These are phyloP conservation scores for Hypoxylon sp. DNA, from an alignment of 2,329 filamentous ascomycete genomes.

Conservation along the genomic window DNA sequence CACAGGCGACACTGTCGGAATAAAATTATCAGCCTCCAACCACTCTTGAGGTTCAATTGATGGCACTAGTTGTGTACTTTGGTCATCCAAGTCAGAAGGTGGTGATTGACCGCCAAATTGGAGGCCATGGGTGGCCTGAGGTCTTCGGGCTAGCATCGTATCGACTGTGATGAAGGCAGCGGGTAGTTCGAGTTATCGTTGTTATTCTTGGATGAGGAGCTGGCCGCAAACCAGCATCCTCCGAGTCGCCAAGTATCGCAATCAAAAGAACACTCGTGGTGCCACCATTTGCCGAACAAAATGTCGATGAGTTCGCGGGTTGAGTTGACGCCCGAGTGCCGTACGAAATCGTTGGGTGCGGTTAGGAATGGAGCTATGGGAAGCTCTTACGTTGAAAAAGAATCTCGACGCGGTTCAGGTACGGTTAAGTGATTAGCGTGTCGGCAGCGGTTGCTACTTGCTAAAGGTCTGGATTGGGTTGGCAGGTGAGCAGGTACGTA, in stretches of 20 bases:
- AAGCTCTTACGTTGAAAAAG: constrained; percentile 24
- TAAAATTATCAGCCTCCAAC: constrained; percentile 23
- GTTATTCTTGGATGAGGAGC: constrained; percentile 39
- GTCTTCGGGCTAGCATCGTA: constrained; percentile 39
- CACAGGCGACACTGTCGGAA: constrained; percentile 47
- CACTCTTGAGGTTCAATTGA: constrained; percentile 21
- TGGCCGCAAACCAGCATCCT: constrained; percentile 47
- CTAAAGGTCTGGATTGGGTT: constrained; percentile 4
- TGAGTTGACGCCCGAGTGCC: constrained; percentile 12
- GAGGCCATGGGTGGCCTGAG: constrained; percentile 36
- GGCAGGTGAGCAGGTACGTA: constrained; percentile 17
- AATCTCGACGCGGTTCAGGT: constrained; percentile 32
- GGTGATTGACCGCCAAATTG: constrained; percentile 35
- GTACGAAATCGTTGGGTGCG: constrained; percentile 2
- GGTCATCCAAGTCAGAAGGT: constrained; percentile 34
- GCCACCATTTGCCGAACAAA: neutral
- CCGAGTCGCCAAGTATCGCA: constrained; percentile 35
- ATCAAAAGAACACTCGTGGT: constrained; percentile 5
- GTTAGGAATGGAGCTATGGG: constrained; percentile 37
- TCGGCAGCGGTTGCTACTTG: constrained; percentile 20
- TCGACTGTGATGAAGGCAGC: constrained; percentile 6
- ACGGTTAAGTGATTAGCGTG: constrained; percentile 24
- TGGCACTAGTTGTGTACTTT: constrained; percentile 39
- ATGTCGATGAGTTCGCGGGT: neutral
- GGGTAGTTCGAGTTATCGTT: constrained; percentile 7